Evolutionary conservation across 257 asterid genomes (phyloP).

Genomic region (Petunia secreta): DNA sequence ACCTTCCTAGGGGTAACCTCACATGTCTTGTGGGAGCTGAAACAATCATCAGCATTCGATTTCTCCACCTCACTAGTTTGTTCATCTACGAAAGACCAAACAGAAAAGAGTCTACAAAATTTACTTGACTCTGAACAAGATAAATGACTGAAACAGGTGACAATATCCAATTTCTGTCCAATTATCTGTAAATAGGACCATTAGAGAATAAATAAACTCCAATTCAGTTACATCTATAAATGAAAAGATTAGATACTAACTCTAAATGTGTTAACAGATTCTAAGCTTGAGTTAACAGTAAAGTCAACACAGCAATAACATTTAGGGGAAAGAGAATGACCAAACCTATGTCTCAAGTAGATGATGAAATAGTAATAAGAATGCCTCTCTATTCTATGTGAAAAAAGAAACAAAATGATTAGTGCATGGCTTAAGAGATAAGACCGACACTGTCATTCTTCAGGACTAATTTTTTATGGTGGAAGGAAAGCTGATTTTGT

Average conservation of each 20-base stretch:
- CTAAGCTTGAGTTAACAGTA: too few species aligned
- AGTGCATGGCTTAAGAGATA: not conserved
- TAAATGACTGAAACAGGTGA: not conserved
- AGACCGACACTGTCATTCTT: not conserved
- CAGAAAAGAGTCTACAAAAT: not conserved
- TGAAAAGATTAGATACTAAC: not conserved
- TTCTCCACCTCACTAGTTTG: slow-evolving; percentile 33
- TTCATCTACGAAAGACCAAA: slow-evolving; percentile 39
- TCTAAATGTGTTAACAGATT: not conserved
- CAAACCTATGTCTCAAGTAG: not conserved
- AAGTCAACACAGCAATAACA: too few species aligned
- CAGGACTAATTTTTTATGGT: not conserved
- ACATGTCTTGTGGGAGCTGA: slow-evolving; percentile 27
- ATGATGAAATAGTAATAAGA: not conserved
- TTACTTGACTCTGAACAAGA: not conserved
- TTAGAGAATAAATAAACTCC: not conserved
- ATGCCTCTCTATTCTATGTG: not conserved
- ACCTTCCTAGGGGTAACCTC: slow-evolving; percentile 46
- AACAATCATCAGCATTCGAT: slow-evolving; percentile 13
- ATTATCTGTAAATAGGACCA: not conserved
- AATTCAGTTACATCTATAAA: not conserved
- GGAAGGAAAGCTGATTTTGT: not conserved
- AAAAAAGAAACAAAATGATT: not conserved
- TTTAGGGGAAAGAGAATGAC: too few species aligned
- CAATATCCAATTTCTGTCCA: not conserved